Conservation (phyloP, 2,329 filamentous ascomycete species). For the Diaporthe helianthi region DNA sequence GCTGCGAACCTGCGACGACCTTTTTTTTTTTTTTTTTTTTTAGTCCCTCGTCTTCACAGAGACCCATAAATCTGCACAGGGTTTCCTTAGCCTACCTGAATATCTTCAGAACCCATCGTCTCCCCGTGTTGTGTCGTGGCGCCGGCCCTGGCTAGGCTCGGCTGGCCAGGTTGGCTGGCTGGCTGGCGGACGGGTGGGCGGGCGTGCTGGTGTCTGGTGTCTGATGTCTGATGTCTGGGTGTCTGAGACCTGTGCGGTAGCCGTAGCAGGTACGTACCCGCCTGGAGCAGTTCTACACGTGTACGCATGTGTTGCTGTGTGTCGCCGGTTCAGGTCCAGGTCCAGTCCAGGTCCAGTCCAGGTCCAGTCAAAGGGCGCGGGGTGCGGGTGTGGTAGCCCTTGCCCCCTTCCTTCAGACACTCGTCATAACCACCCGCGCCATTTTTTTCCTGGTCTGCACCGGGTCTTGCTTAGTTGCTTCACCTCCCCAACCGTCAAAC, state of each 20-base stretch:
- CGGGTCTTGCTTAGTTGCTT: neutral
- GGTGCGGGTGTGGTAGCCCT: conserved; percentile 17
- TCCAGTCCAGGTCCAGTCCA: neutral
- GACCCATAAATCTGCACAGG: conserved; percentile 24
- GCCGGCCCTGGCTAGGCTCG: neutral
- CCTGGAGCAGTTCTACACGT: neutral
- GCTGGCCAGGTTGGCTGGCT: neutral
- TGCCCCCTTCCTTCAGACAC: conserved; percentile 27
- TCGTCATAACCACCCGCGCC: conserved; percentile 25
- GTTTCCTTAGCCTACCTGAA: conserved; percentile 5
- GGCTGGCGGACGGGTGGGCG: neutral
- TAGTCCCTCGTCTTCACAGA: neutral
- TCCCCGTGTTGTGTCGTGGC: neutral
- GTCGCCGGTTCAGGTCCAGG: neutral
- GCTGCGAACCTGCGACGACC: neutral
- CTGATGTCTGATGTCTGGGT: neutral
- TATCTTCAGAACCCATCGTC: neutral
- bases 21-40: conserved; percentile 12
- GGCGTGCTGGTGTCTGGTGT: neutral
- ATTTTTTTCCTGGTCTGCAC: conserved; percentile 1
- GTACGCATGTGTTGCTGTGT: neutral
- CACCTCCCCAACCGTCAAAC: conserved; percentile 24
- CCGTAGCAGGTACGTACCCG: neutral
- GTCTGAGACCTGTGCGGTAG: neutral
- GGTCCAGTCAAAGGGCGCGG: neutral